phyloP scores from a whole-genome alignment of 2,329 filamentous ascomycete genomes.

The Erysiphe pulchra region DNA sequence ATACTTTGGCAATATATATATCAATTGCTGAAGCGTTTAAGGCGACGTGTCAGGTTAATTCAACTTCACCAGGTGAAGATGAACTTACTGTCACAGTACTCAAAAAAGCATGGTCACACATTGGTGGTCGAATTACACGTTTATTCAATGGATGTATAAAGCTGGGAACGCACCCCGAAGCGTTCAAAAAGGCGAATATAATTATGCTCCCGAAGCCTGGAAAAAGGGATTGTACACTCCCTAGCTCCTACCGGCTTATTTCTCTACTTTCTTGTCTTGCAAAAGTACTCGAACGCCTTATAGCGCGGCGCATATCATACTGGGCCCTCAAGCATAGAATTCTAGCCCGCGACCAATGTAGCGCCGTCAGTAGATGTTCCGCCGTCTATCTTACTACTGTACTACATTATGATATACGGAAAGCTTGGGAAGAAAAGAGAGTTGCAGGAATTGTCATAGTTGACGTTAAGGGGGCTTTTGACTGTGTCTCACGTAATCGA shows the following conservation, averaged over 20 bases:
- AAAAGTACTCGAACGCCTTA: background rate
- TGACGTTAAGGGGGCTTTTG: background rate
- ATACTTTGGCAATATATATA: background rate
- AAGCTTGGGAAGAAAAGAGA: background rate
- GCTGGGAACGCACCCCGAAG: background rate
- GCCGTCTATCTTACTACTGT: background rate
- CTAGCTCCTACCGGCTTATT: background rate
- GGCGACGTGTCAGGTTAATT: background rate
- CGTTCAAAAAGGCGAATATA: background rate
- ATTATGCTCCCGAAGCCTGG: background rate
- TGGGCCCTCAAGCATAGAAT: background rate
- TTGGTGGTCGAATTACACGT: background rate
- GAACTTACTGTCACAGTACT: background rate
- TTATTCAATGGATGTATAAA: background rate
- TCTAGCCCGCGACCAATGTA: background rate
- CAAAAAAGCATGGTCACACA: background rate
- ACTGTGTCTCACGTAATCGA: background rate
- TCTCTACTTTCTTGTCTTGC: background rate
- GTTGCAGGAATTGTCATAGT: background rate
- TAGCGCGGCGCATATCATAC: background rate
- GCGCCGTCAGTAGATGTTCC: background rate
- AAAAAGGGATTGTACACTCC: background rate
- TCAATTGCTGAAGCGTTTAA: background rate
- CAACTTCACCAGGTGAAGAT: background rate
- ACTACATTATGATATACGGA: background rate